Evolutionary conservation across 805 yeast genomes (phyloP).

Genomic region (Schwanniomyces pseudopolymorphus): DNA sequence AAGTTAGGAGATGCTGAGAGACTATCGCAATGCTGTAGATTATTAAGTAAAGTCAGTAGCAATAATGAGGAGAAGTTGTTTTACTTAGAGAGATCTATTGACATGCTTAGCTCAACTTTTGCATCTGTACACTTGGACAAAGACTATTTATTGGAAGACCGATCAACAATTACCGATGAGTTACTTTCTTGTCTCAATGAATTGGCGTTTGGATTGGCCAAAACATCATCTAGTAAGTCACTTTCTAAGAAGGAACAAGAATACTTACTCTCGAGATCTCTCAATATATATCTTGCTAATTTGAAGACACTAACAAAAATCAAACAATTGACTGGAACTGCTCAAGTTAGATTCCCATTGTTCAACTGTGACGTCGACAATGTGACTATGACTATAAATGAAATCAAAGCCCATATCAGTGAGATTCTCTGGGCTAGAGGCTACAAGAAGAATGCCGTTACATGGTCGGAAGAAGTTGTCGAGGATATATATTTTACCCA

Average conservation of each 20-base stretch:
- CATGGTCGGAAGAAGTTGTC: slow-evolving; percentile 43
- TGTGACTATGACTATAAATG: slow-evolving; percentile 27
- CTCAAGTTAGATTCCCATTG: slow-evolving; percentile 34
- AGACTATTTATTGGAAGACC: slow-evolving; percentile 23
- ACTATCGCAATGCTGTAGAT: slow-evolving; percentile 38
- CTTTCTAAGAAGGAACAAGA: slow-evolving; percentile 8
- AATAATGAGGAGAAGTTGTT: slow-evolving; percentile 17
- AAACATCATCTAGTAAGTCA: slow-evolving; percentile 7
- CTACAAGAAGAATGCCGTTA: slow-evolving; percentile 34
- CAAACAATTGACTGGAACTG: slow-evolving; percentile 11
- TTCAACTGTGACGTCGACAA: slow-evolving; percentile 33
- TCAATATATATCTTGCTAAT: slow-evolving; percentile 38
- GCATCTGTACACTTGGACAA: slow-evolving; percentile 21
- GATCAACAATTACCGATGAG: slow-evolving; percentile 37
- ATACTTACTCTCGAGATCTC: slow-evolving; percentile 20
- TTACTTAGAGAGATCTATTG: slow-evolving; percentile 30
- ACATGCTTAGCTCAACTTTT: slow-evolving; percentile 32
- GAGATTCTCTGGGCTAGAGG: slow-evolving; percentile 45
- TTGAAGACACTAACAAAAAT: slow-evolving; percentile 24
- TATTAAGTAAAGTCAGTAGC: slow-evolving; percentile 27
- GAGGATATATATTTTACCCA: slow-evolving; percentile 34
- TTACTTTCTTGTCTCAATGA: slow-evolving; percentile 30
- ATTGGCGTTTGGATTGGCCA: slow-evolving; percentile 33
- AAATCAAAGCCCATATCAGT: slow-evolving; percentile 36
- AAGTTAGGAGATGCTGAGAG: slow-evolving; percentile 41